phyloP scores from a whole-genome alignment of 495 filamentous ascomycete genomes.

The Glutinoglossum americanum region DNA sequence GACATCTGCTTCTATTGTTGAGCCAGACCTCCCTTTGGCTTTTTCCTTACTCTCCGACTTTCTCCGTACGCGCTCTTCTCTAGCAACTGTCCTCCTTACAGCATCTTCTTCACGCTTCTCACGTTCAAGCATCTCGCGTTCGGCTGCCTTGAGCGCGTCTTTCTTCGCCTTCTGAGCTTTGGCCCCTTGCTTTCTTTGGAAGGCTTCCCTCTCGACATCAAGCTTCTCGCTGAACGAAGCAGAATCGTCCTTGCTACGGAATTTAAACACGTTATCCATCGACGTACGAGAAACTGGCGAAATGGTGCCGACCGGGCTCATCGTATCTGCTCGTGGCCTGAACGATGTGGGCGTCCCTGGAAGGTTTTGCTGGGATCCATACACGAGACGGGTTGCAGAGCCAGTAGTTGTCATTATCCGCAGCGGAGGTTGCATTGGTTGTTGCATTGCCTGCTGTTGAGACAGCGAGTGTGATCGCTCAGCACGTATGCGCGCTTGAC shows the following conservation, averaged over 20 bases:
- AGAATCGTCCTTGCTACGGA: conserved; percentile 23
- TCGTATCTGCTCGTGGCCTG: conserved; percentile 24
- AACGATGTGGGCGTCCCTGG: conserved; percentile 27
- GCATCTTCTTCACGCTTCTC: conserved; percentile 8
- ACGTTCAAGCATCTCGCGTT: conserved; percentile 19
- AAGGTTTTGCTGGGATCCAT: conserved; percentile 31
- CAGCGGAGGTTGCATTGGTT: conserved; percentile 11
- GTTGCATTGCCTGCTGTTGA: conserved; percentile 17
- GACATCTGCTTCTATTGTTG: background rate
- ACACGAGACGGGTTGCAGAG: conserved; percentile 24
- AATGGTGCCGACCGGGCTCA: conserved; percentile 22
- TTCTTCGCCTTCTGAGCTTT: conserved; percentile 33
- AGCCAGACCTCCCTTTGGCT: background rate
- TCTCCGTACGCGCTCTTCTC: background rate
- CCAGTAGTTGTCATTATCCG: conserved; percentile 25
- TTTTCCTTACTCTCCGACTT: conserved; percentile 1
- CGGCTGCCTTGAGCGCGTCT: conserved; percentile 29
- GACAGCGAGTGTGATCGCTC: conserved; percentile 12
- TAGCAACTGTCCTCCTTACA: background rate
- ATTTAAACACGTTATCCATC: conserved; percentile 32
- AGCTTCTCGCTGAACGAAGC: conserved; percentile 31
- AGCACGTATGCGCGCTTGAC: background rate
- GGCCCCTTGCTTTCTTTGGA: conserved; percentile 35
- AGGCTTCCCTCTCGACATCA: conserved; percentile 31
- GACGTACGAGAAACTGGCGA: conserved; percentile 31